These are phyloP conservation scores for Lasiosphaeria ovina DNA, from an alignment of 495 filamentous ascomycete species.

Conservation along the genomic window DNA sequence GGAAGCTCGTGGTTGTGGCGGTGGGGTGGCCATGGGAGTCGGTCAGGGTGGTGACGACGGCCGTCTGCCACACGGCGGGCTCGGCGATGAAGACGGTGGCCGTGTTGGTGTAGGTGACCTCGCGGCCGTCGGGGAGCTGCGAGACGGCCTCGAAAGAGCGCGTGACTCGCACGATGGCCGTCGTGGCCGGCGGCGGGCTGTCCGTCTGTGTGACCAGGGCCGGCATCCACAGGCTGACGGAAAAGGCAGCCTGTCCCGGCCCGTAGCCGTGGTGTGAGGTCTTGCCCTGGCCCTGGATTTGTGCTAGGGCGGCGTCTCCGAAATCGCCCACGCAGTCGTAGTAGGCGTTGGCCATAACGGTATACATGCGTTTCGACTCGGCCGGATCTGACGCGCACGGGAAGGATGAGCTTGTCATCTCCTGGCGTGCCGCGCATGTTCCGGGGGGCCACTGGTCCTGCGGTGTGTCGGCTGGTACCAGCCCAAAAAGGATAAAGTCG, in stretches of 20 bases:
- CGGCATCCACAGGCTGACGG: neutral
- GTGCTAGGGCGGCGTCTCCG: neutral
- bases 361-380: neutral
- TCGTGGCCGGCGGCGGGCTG: neutral
- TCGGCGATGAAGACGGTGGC: neutral
- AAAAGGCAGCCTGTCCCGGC: too few species aligned
- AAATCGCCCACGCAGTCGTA: neutral
- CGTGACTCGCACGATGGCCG: neutral
- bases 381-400: neutral
- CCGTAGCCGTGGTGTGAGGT: neutral
- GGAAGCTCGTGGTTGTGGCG: neutral
- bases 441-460: neutral
- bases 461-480: neutral
- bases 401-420: neutral
- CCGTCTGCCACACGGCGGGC: neutral
- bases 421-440: neutral
- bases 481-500: neutral
- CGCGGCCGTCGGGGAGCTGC: neutral
- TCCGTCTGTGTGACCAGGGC: neutral
- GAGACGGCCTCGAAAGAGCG: neutral
- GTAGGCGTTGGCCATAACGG: neutral
- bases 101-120: neutral
- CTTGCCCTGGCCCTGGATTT: neutral
- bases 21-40: constrained; percentile 4
- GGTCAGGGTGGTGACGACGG: neutral